These are phyloP conservation scores for Aspergillus quadrilineatus DNA, from an alignment of 2,329 filamentous ascomycete species.

Conservation along the genomic window DNA sequence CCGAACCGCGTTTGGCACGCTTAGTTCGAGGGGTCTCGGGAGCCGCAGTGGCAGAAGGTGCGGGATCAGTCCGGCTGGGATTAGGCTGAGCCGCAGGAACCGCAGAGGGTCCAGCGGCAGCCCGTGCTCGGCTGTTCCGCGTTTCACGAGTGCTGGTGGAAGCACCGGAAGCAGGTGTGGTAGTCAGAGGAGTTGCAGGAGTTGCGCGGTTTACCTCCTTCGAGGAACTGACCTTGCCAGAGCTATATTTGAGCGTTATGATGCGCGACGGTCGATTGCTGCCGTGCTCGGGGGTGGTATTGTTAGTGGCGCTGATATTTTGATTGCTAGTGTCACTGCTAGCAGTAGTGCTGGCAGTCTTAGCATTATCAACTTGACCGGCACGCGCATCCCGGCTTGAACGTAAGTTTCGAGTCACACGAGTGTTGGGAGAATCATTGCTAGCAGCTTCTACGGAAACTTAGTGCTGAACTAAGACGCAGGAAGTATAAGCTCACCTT, in stretches of 20 bases:
- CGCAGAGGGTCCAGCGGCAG: slow-evolving; percentile 10
- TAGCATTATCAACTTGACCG: slow-evolving; percentile 19
- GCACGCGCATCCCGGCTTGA: slow-evolving; percentile 26
- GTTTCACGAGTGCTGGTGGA: slow-evolving; percentile 21
- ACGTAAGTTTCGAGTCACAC: slow-evolving; percentile 25
- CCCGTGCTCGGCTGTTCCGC: slow-evolving; percentile 24
- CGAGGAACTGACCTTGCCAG: slow-evolving; percentile 15
- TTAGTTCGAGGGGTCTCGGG: slow-evolving; percentile 34
- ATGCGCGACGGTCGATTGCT: slow-evolving; percentile 23
- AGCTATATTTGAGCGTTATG: slow-evolving; percentile 24
- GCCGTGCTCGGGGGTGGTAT: slow-evolving; percentile 10
- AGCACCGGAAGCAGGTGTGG: slow-evolving; percentile 4
- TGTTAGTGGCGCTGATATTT: slow-evolving; percentile 14
- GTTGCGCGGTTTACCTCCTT: slow-evolving; percentile 13
- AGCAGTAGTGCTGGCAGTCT: slow-evolving; percentile 8
- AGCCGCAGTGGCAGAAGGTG: slow-evolving; percentile 13
- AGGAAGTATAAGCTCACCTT: slow-evolving; percentile 21
- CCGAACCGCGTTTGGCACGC: slow-evolving; percentile 31
- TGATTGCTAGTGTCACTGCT: slow-evolving; percentile 11
- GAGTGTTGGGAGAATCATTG: slow-evolving; percentile 19
- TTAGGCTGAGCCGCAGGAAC: slow-evolving; percentile 6
- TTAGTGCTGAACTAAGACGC: slow-evolving; percentile 8
- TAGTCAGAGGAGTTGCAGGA: slow-evolving; percentile 6
- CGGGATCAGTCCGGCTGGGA: slow-evolving; percentile 16
- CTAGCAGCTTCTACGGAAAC: slow-evolving; percentile 17